These are phyloP conservation scores for Penicillium malachiteum DNA, from an alignment of 495 filamentous ascomycete genomes.

Conservation along the genomic window DNA sequence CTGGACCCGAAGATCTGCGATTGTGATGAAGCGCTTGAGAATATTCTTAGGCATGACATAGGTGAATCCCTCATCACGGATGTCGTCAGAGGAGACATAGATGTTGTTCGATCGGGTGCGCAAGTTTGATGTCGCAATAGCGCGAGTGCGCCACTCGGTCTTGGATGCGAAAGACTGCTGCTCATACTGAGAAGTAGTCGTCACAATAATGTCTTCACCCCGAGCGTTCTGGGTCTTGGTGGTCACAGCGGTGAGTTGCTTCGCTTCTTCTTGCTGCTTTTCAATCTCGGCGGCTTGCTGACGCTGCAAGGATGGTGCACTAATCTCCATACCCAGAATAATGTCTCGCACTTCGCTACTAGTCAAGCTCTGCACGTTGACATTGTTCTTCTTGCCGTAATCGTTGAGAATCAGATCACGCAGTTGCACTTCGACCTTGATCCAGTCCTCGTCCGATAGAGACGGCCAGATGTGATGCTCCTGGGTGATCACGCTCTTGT, in stretches of 20 bases:
- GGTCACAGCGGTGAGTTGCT: conserved; percentile 94
- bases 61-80: conserved; percentile 78
- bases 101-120: conserved; percentile 96
- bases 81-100: conserved; percentile 94
- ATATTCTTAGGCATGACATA: conserved; percentile 99
- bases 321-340: conserved; percentile 99
- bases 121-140: conserved; percentile 94
- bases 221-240: conserved; percentile 98
- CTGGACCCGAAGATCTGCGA: conserved; percentile 94
- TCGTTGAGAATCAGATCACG: conserved; percentile 96
- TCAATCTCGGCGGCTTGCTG: conserved; percentile 99
- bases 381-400: conserved; percentile 99
- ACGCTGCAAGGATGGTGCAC: conserved; percentile 94
- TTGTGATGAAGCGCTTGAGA: conserved; percentile 96
- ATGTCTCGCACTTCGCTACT: conserved; percentile 97
- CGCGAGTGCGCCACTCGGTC: conserved; percentile 97
- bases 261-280: conserved; percentile 96
- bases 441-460: conserved; percentile 94
- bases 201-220: conserved; percentile 97
- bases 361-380: conserved; percentile 95
- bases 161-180: conserved; percentile 97
- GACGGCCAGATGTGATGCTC: conserved; percentile 99
- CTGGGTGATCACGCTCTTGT: conserved; percentile 97
- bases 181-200: conserved; percentile 94
- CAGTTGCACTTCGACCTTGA: conserved; percentile 95